A percentile compares a stretch with the other conserved stretches of the same genome.
These are phyloP conservation scores for Aurifilum marmelostoma DNA, from an alignment of 2,329 filamentous ascomycete genomes.

Conservation along the genomic window DNA sequence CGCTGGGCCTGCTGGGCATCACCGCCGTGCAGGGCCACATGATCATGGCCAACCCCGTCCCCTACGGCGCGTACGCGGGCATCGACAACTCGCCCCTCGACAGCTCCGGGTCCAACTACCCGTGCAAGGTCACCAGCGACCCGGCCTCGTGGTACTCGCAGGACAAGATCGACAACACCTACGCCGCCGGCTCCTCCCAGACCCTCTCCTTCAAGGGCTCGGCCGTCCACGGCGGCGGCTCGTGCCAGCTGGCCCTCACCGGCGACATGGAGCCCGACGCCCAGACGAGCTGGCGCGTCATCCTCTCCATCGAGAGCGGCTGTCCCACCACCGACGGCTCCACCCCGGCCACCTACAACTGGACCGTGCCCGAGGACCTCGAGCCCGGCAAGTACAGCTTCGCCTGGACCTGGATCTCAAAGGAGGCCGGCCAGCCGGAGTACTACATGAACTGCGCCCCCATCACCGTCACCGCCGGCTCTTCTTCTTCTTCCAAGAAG, in stretches of 20 bases:
- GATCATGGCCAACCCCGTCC: slow-evolving; percentile 27
- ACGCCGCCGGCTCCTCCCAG: slow-evolving; percentile 64
- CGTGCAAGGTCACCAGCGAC: slow-evolving; percentile 68
- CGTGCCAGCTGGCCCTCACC: slow-evolving; percentile 75
- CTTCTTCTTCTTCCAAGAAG: too few species aligned
- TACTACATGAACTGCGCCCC: slow-evolving; percentile 88
- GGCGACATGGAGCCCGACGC: slow-evolving; percentile 70
- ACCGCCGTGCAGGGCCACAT: slow-evolving; percentile 37
- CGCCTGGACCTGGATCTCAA: slow-evolving; percentile 80
- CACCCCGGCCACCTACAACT: slow-evolving; percentile 58
- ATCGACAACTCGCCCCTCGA: slow-evolving; percentile 72
- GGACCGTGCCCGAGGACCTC: slow-evolving; percentile 67
- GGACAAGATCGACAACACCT: slow-evolving; percentile 60
- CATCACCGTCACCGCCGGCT: slow-evolving; percentile 57
- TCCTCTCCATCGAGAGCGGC: slow-evolving; percentile 59
- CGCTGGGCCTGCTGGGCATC: slow-evolving; percentile 46
- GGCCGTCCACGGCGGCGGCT: slow-evolving; percentile 70
- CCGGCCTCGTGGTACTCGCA: slow-evolving; percentile 52
- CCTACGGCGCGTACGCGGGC: slow-evolving; percentile 34
- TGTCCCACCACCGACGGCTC: slow-evolving; percentile 48
- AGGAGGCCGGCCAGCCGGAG: slow-evolving; percentile 71
- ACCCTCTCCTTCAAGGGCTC: slow-evolving; percentile 67
- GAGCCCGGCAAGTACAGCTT: slow-evolving; percentile 65
- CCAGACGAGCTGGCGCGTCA: slow-evolving; percentile 72
- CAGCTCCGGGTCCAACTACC: slow-evolving; percentile 66